phyloP scores from a whole-genome alignment of 352 stramenopile species.

The Phytophthora hybrid region DNA sequence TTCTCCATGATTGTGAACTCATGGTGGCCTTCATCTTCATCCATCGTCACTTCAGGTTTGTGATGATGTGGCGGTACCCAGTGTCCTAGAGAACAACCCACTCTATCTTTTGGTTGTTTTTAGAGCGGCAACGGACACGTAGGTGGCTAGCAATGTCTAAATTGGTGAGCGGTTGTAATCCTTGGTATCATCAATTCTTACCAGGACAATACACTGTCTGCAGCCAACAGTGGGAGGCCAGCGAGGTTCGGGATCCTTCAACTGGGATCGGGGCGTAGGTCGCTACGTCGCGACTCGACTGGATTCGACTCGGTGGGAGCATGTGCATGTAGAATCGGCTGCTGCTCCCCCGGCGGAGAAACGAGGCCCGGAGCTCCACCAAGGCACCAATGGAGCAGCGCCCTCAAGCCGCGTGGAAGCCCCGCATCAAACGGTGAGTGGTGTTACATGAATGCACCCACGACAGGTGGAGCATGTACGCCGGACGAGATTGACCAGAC shows the following conservation, averaged over 20 bases:
- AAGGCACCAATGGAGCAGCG: constrained; percentile 23
- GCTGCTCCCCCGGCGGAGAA: constrained; percentile 30
- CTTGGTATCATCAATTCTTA: no score
- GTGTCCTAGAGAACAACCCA: no score
- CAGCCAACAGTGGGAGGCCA: constrained; percentile 14
- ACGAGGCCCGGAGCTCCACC: constrained; percentile 18
- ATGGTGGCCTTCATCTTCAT: no score
- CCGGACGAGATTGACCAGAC: constrained; percentile 4
- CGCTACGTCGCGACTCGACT: constrained; percentile 13
- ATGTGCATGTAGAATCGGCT: constrained; percentile 28
- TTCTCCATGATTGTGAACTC: no score
- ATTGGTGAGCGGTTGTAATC: no score
- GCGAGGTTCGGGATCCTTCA: constrained; percentile 22
- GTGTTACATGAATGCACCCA: constrained; percentile 18
- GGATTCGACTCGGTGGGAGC: neutral
- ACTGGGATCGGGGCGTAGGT: constrained; percentile 29
- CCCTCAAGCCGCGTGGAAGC: constrained; percentile 18
- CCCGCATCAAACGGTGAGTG: constrained; percentile 1
- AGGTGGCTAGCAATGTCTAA: no score
- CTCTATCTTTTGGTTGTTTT: no score
- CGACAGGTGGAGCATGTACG: constrained; percentile 27
- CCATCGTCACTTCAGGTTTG: no score
- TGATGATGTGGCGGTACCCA: no score
- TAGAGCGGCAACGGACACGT: no score
- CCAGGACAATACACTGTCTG: no score